phyloP scores from a whole-genome alignment of 2,329 filamentous ascomycete species.

The Aspergillus ochraceoroseus region DNA sequence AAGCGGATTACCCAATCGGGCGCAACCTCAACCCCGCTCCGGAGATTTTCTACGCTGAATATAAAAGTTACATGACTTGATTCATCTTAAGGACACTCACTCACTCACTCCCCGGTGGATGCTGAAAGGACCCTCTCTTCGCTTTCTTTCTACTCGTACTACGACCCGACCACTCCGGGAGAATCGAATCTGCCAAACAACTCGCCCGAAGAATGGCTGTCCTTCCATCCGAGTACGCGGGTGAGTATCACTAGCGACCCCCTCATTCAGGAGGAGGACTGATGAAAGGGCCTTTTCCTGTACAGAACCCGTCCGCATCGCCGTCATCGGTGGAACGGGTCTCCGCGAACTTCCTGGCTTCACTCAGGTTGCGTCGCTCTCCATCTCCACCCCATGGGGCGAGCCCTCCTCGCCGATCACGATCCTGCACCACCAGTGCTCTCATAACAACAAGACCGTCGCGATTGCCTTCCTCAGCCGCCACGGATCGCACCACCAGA shows the following conservation, averaged over 20 bases:
- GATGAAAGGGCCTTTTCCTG: constrained; percentile 1
- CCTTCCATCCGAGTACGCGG: constrained; percentile 57
- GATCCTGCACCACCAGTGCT: constrained; percentile 80
- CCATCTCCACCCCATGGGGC: constrained; percentile 83
- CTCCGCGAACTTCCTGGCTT: constrained; percentile 83
- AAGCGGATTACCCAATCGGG: constrained; percentile 26
- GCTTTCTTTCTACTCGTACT: constrained; percentile 23
- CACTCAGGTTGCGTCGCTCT: constrained; percentile 73
- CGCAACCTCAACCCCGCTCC: constrained; percentile 17
- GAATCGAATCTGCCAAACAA: constrained; percentile 34
- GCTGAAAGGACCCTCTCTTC: constrained; percentile 10
- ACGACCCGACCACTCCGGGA: constrained; percentile 26
- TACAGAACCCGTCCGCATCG: constrained; percentile 65
- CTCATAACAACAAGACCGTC: constrained; percentile 57
- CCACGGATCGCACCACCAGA: constrained; percentile 82
- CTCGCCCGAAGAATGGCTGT: constrained; percentile 45
- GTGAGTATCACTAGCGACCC: too few species aligned
- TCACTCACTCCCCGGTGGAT: constrained; percentile 7
- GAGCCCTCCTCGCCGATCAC: constrained; percentile 69
- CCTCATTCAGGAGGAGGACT: neutral
- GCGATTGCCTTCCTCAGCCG: constrained; percentile 87
- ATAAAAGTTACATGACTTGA: constrained; percentile 6
- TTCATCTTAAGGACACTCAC: neutral
- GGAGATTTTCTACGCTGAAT: constrained; percentile 19
- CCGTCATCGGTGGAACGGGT: constrained; percentile 89